Evolutionary conservation across 768 basidiomycete species (phyloP).

Genomic region (Tricholoma matsutake): DNA sequence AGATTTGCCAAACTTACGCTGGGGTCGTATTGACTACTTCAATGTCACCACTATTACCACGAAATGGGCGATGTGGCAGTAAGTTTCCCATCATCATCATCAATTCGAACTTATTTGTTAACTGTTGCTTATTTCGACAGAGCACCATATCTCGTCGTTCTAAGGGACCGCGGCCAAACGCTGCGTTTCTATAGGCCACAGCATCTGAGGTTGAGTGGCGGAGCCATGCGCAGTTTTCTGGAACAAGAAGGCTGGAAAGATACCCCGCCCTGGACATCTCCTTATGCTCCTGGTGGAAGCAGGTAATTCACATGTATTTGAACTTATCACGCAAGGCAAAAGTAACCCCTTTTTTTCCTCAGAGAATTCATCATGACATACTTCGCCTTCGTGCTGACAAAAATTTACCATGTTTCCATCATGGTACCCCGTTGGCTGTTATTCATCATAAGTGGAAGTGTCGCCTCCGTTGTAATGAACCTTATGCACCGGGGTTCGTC

Average conservation of each 20-base stretch:
- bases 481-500: slow-evolving; percentile 48
- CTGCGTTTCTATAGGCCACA: slow-evolving; percentile 79
- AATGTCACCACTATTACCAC: slow-evolving; percentile 82
- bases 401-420: slow-evolving; percentile 49
- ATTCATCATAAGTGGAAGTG: slow-evolving; percentile 58
- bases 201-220: slow-evolving; percentile 56
- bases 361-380: slow-evolving; percentile 72
- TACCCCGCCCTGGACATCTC: slow-evolving; percentile 64
- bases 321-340: neutral
- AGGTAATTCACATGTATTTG: slow-evolving; percentile 39
- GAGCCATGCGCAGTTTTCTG: slow-evolving; percentile 64
- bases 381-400: slow-evolving; percentile 46
- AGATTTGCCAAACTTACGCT: slow-evolving; percentile 70
- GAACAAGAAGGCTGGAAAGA: slow-evolving; percentile 58
- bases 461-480: slow-evolving; percentile 66
- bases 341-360: slow-evolving; percentile 1
- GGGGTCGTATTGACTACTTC: slow-evolving; percentile 86
- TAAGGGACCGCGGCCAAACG: slow-evolving; percentile 67
- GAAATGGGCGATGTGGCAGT: slow-evolving; percentile 87
- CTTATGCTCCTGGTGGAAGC: slow-evolving; percentile 74
- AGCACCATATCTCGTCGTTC: slow-evolving; percentile 71
- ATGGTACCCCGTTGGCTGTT: slow-evolving; percentile 71
- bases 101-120: slow-evolving; percentile 1
- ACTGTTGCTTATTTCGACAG: slow-evolving; percentile 33
- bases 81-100: slow-evolving; percentile 23